phyloP scores from a whole-genome alignment of 345 rosid genomes.

The Salix purpurea region DNA sequence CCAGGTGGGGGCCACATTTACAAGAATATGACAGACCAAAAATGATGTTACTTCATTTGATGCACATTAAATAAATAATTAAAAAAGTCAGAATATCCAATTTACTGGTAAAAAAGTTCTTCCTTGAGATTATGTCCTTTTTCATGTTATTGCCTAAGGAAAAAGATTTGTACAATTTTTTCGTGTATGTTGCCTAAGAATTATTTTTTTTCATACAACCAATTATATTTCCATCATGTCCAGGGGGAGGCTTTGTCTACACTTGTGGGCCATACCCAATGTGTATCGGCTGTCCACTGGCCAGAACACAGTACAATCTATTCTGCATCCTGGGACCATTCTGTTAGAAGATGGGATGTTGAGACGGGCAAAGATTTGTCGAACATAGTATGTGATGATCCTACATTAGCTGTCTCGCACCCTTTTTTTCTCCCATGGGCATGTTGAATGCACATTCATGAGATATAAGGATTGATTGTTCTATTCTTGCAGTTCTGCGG shows the following conservation, averaged over 20 bases:
- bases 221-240: background rate
- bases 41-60: background rate
- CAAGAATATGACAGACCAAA: background rate
- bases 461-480: background rate
- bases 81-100: background rate
- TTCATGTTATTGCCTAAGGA: background rate
- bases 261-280: slow-evolving; percentile 85
- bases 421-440: background rate
- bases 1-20: background rate
- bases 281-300: slow-evolving; percentile 85
- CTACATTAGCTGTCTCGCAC: slow-evolving; percentile 11
- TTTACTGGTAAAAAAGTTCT: background rate
- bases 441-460: background rate
- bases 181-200: background rate
- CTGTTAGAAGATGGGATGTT: slow-evolving; percentile 84
- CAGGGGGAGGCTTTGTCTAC: slow-evolving; percentile 80
- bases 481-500: slow-evolving; percentile 58
- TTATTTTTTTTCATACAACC: background rate
- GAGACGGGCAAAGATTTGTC: slow-evolving; percentile 72
- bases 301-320: slow-evolving; percentile 62
- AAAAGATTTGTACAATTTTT: too few species aligned
- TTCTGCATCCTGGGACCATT: slow-evolving; percentile 95
- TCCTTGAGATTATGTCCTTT: background rate
- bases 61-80: background rate
- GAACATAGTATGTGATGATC: slow-evolving; percentile 47